Evolutionary conservation across 2,329 filamentous ascomycete species (phyloP).

Genomic region (Diaporthe helianthi): DNA sequence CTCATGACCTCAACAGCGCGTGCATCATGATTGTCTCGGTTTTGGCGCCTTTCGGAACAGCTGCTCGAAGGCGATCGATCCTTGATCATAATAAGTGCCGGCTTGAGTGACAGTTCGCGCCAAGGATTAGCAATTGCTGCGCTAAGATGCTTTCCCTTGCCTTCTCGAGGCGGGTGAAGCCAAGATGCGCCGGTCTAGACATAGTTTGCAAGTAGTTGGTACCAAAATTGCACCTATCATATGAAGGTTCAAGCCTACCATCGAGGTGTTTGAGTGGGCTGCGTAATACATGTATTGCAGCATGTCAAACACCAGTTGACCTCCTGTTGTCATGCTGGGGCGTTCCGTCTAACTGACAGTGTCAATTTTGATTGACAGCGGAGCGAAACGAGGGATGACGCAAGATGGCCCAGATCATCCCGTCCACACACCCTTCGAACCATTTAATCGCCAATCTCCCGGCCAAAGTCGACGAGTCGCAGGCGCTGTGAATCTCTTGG

Average conservation of each 20-base stretch:
- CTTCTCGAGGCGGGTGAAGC: background rate
- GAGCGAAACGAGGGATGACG: constrained; percentile 4
- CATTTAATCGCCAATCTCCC: constrained; percentile 62
- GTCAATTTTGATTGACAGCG: constrained; percentile 30
- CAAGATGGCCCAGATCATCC: constrained; percentile 20
- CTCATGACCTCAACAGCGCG: background rate
- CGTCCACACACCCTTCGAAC: background rate
- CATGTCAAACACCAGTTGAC: constrained; percentile 22
- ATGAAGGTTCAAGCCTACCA: constrained; percentile 2
- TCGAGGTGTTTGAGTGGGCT: background rate
- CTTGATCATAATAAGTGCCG: background rate
- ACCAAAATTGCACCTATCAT: background rate
- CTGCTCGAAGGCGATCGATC: background rate
- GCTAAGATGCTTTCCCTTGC: background rate
- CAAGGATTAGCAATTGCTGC: constrained; percentile 7
- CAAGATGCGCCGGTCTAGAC: background rate
- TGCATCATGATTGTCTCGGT: background rate
- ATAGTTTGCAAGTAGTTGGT: background rate
- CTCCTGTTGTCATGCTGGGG: constrained; percentile 23
- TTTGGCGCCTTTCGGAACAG: background rate
- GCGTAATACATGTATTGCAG: constrained; percentile 22
- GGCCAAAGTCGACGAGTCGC: constrained; percentile 68
- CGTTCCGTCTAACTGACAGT: constrained; percentile 18
- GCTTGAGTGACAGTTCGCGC: background rate
- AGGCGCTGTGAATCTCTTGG: constrained; percentile 67